Evolutionary conservation across 768 basidiomycete genomes (phyloP), one percentile per base, ranked within the genome.

Genomic region (Podaxis rugospora): DNA sequence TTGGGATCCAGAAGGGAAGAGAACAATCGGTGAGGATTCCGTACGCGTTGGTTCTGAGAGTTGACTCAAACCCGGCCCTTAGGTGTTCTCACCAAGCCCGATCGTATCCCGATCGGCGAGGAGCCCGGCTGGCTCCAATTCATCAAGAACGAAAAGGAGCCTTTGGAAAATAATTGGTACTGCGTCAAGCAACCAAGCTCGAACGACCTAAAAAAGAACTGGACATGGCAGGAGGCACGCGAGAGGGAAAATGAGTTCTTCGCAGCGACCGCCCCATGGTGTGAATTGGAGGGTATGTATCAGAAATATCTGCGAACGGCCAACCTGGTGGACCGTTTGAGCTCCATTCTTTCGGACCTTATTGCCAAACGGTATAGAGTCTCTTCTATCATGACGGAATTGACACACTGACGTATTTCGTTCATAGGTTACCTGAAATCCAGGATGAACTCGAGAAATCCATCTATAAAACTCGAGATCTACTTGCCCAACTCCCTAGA

Each of bases 21-120:
- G 89, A 4, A 92, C 89, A 0, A 86, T 92, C 14, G 89, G 90
- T 89, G 62, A 27, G 79, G 18, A 9, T 56, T 1, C 7, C 7
- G 11, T 18, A 21, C 37, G 18, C 10, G 5, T 27, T 32, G 32
- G 32, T 32, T 32, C 25, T 7, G 25, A 36, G 14, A 27, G n/a
- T 27, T 13, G 27, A 32, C 5, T 52, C 28, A 42, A 51, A 39
- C 10, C 18, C 14, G 18, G 11, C 32, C 11, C 32, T 42, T 16
- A 89, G 89, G 88, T 55, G 87, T 90, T n/a, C 77, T 90, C n/a
- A 92, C 89, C 0, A 91, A 92, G 64, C 87, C 88, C 0, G 89
- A 89, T 63, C 82, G 86, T 9, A 88, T 86, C 58, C 82, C 81
- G 0, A 51, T 67, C 1, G 85, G 83, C 0, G 83, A 86, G 27